Base-by-base conservation (phyloP, 495 filamentous ascomycete species). In the Lasiosphaeria hispida region DNA sequence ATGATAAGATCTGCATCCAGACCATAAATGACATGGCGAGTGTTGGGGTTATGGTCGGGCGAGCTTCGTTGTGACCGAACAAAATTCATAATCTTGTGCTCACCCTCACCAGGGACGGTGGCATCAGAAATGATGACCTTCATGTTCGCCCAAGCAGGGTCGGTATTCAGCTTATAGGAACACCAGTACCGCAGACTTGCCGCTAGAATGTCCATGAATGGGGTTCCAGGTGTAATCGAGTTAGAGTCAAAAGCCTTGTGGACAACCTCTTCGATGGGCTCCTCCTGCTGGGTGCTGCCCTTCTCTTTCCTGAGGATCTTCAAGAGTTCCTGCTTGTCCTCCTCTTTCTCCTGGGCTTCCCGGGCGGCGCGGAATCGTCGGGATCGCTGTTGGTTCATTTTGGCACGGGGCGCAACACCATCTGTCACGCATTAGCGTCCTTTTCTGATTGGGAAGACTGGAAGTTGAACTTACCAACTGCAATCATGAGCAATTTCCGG, bases 41-140 rank as follows among this genome's bases (percentile, higher is more conserved):
- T 97, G 69, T 99, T 97, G 34, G 94, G 95, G 66, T 99, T 87
- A 69, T 99, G 92, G 52, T 92, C 86, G 1, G 92, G 89, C 33
- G 88, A 90, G 37, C 86, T 80, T 60, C 94, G 87, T 73, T 99
- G 95, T 19, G 93, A 96, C 63, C 94, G 86, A 60, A 99, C 83
- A 66, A 97, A 99, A 43, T 96, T 85, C 94, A 99, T 99, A 62
- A 99, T 97, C 77, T 99, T 99, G 73, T 99, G 94, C 71, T 99
- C 94, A 69, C 94, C 94, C 73, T 99, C 94, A 63, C 94, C 94
- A 38, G 94, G 94, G 15, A 99, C 94, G 0, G 92, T 96, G 39
- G 94, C 92, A 77, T 99, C 94, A 7, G 94, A 97, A 64, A 99
- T 96, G 67, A 99, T 91, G 66, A 97, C 85, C 83, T 97, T 97